These are phyloP conservation scores for Cystofilobasidium bisporidii DNA, from an alignment of 768 basidiomycete genomes.

Conservation along the genomic window DNA sequence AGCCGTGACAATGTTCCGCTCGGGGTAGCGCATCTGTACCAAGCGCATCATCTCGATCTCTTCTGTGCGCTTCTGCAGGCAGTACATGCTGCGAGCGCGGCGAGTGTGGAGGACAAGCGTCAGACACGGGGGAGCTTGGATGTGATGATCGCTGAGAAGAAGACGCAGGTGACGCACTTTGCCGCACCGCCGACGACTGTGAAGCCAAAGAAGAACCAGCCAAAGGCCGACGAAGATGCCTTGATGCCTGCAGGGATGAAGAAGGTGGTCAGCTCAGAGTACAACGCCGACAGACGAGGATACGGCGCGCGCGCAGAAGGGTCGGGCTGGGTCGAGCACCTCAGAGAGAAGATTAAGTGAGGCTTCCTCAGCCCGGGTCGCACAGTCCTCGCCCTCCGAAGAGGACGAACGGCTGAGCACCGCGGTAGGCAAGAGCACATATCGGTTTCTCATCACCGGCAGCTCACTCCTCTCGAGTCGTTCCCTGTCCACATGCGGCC, in stretches of 20 bases:
- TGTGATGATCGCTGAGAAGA: too few species aligned
- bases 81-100: background rate
- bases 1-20: background rate
- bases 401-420: background rate
- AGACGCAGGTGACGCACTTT: conserved; percentile 10
- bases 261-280: background rate
- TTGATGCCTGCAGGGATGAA: background rate
- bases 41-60: conserved; percentile 7
- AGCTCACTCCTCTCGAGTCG: too few species aligned
- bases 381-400: background rate
- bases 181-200: conserved; percentile 15
- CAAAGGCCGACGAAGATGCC: background rate
- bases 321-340: background rate
- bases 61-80: background rate
- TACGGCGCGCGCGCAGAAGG: background rate
- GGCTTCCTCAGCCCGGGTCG: conserved; percentile 11
- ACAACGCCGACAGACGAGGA: background rate
- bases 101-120: too few species aligned
- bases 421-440: conserved; percentile 16
- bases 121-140: background rate
- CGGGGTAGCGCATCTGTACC: conserved; percentile 7
- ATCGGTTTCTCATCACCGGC: background rate
- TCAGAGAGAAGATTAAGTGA: conserved; percentile 25
- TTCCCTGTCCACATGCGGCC: too few species aligned
- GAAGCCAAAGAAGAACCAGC: conserved; percentile 16